phyloP scores from a whole-genome alignment of 2,329 filamentous ascomycete species.

The Tolypocladium sp. region DNA sequence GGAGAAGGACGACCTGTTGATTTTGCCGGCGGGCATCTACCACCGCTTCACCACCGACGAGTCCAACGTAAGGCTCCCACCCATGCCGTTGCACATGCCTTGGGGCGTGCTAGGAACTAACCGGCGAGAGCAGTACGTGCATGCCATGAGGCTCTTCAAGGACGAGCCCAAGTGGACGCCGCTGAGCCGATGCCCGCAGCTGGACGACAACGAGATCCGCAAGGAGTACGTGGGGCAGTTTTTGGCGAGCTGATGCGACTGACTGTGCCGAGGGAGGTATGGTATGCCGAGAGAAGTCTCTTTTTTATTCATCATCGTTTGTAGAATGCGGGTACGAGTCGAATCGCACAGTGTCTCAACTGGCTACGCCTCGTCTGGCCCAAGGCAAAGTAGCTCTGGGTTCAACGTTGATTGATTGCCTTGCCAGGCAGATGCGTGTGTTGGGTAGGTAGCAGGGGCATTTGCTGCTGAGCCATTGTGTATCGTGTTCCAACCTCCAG shows the following conservation, averaged over 20 bases:
- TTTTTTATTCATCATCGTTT: not conserved
- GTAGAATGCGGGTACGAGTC: not conserved
- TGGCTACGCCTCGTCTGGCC: too few relatives aligned
- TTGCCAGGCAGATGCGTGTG: too few relatives aligned
- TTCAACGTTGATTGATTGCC: not conserved
- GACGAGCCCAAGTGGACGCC: conserved; percentile 98
- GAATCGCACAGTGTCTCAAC: not conserved
- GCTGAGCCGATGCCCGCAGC: conserved; percentile 67
- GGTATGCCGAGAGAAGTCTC: not conserved
- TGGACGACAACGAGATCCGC: conserved; percentile 71
- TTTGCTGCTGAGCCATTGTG: too few relatives aligned
- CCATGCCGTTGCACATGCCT: not conserved
- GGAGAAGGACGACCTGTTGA: conserved; percentile 82
- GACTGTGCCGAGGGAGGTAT: not conserved
- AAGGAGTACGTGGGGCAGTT: conserved; percentile 62
- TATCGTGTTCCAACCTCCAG: too few relatives aligned
- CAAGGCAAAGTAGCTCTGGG: not conserved
- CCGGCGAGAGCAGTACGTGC: conserved; percentile 60
- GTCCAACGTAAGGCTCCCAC: conserved; percentile 60
- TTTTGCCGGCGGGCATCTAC: conserved; percentile 91
- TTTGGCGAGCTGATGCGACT: conserved; percentile 11
- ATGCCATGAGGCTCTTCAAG: conserved; percentile 94
- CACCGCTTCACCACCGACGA: conserved; percentile 94
- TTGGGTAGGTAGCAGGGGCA: too few relatives aligned
- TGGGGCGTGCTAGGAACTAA: not conserved